Conservation (phyloP, 768 basidiomycete species). For the Boletus fagicola region DNA sequence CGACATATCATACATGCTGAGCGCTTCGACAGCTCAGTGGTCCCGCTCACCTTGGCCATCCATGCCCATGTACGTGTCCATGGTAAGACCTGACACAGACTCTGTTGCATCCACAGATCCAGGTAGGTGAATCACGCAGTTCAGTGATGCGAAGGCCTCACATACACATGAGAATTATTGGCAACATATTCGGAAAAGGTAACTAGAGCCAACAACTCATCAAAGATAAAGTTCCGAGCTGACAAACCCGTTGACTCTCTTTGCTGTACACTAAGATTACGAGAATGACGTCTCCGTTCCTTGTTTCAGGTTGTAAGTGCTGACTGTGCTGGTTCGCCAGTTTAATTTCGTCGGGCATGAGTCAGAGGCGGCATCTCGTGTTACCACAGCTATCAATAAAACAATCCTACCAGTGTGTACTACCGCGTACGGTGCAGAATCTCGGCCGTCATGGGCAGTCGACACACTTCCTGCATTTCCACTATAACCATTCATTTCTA, state of each 20-base stretch:
- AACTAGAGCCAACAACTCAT: background rate
- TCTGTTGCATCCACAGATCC: background rate
- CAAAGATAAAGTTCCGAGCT: conserved; percentile 15
- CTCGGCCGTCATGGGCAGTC: no score
- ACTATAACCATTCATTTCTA: background rate
- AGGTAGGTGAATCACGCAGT: background rate
- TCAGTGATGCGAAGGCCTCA: background rate
- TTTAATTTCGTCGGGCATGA: background rate
- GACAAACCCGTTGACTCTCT: conserved; percentile 7
- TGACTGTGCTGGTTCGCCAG: background rate
- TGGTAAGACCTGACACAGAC: background rate
- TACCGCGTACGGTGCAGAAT: background rate
- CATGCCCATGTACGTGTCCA: background rate
- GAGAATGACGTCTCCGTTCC: conserved; percentile 2
- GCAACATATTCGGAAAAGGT: background rate
- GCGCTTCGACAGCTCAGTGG: background rate
- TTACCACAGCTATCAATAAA: background rate
- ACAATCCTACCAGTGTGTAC: background rate
- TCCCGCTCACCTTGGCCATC: background rate
- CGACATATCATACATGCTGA: background rate
- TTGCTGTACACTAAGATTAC: background rate
- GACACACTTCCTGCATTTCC: background rate
- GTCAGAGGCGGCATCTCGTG: background rate
- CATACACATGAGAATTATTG: background rate
- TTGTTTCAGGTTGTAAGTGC: conserved; percentile 1